phyloP scores from a whole-genome alignment of 148 eudicot species.

The Selenicereus undatus region DNA sequence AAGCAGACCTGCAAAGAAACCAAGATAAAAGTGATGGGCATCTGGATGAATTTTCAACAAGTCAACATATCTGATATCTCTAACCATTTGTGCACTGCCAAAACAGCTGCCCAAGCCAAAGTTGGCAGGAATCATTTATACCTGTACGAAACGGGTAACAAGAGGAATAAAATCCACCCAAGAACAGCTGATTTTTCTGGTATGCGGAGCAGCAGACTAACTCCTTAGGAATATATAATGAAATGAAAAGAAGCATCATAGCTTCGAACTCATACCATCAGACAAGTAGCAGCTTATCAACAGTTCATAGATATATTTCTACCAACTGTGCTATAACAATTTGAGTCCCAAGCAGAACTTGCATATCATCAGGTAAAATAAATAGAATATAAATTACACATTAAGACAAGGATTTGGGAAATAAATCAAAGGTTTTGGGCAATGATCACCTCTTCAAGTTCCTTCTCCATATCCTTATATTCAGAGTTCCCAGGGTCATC shows the following conservation, averaged over 20 bases:
- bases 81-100: slow-evolving; percentile 24
- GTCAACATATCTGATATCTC: slow-evolving; percentile 13
- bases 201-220: slow-evolving; percentile 30
- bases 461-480: slow-evolving; percentile 85
- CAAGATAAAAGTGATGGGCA: slow-evolving; percentile 86
- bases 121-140: slow-evolving; percentile 31
- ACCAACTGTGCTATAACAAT: not conserved
- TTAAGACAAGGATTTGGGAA: not conserved
- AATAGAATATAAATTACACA: not conserved
- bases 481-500: slow-evolving; percentile 89
- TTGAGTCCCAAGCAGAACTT: not conserved
- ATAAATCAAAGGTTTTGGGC: slow-evolving; percentile 13
- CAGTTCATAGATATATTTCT: not conserved
- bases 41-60: slow-evolving; percentile 41
- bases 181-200: slow-evolving; percentile 36
- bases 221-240: slow-evolving; percentile 24
- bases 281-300: slow-evolving; percentile 3
- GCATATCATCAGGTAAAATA: not conserved
- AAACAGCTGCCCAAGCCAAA: slow-evolving; percentile 21
- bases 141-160: slow-evolving; percentile 37
- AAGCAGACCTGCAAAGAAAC: slow-evolving; percentile 92
- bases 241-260: slow-evolving; percentile 22
- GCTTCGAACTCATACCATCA: slow-evolving; percentile 18
- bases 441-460: slow-evolving; percentile 84
- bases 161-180: slow-evolving; percentile 28